These are phyloP conservation scores for Sporothrix protearum DNA, from an alignment of 2,329 filamentous ascomycete genomes.

Conservation along the genomic window DNA sequence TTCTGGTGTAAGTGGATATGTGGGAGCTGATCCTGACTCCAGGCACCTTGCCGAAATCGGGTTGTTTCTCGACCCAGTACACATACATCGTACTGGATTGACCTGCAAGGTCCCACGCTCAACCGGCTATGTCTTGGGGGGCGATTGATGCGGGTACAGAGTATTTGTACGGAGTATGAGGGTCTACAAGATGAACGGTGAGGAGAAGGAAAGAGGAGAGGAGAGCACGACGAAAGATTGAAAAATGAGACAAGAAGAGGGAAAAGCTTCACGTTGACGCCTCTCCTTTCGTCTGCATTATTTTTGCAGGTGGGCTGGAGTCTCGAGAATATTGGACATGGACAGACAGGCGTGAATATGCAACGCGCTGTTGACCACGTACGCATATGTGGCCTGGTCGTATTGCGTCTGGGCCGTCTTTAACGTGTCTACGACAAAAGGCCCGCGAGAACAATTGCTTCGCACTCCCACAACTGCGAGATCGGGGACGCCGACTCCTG, in stretches of 20 bases:
- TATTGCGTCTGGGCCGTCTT: neutral
- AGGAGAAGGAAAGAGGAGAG: neutral
- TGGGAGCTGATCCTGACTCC: neutral
- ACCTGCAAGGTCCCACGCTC: neutral
- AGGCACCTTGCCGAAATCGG: constrained; percentile 22
- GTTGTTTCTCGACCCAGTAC: neutral
- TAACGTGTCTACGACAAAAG: neutral
- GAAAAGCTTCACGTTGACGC: neutral
- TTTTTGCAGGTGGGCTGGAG: neutral
- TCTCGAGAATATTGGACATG: neutral
- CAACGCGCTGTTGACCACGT: neutral
- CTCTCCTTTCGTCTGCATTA: constrained; percentile 9
- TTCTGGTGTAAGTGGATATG: neutral
- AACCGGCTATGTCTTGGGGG: neutral
- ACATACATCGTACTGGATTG: neutral
- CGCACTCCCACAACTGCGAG: constrained; percentile 8
- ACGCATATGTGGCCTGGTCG: neutral
- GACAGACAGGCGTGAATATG: neutral
- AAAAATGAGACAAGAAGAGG: neutral
- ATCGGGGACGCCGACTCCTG: constrained; percentile 19
- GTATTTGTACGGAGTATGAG: neutral
- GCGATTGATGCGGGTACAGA: too few relatives aligned
- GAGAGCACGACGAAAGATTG: neutral
- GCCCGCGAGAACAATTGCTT: neutral
- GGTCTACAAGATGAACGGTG: neutral